Evolutionary conservation across 805 yeast genomes (phyloP).

Genomic region (Starmerella apis): DNA sequence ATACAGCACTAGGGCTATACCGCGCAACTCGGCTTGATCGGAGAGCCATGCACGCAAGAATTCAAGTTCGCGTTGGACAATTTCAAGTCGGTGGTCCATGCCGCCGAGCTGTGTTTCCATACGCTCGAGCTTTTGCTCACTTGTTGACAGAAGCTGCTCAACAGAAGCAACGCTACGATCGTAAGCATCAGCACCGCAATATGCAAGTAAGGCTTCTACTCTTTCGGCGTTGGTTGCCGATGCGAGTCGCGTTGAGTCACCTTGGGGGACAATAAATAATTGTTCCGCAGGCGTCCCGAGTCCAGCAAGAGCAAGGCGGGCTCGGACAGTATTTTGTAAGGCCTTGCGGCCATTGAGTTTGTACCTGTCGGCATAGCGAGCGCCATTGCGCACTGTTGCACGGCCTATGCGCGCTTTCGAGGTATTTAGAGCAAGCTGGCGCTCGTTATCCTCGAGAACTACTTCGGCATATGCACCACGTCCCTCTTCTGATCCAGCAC

Average conservation of each 20-base stretch:
- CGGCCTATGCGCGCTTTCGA: slow-evolving; percentile 68
- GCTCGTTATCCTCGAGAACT: slow-evolving; percentile 68
- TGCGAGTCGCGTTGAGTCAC: slow-evolving; percentile 76
- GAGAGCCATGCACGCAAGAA: slow-evolving; percentile 62
- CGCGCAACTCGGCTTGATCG: slow-evolving; percentile 56
- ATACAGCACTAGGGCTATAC: slow-evolving; percentile 61
- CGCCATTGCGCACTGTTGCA: slow-evolving; percentile 83
- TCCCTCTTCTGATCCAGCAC: slow-evolving; percentile 34
- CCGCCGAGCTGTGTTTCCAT: slow-evolving; percentile 63
- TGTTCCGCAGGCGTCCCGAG: slow-evolving; percentile 82
- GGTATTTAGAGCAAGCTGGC: slow-evolving; percentile 59
- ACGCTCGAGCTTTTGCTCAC: slow-evolving; percentile 56
- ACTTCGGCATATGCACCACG: slow-evolving; percentile 71
- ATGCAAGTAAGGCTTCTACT: slow-evolving; percentile 69
- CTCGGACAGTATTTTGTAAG: slow-evolving; percentile 69
- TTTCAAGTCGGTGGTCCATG: slow-evolving; percentile 60
- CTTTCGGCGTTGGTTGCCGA: slow-evolving; percentile 82
- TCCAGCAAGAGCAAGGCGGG: slow-evolving; percentile 76
- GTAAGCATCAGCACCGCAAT: slow-evolving; percentile 89
- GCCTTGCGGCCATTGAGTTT: slow-evolving; percentile 71
- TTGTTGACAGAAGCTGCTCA: slow-evolving; percentile 59
- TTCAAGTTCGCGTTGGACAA: slow-evolving; percentile 67
- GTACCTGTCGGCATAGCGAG: slow-evolving; percentile 41
- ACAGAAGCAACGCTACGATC: slow-evolving; percentile 74
- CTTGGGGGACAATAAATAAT: slow-evolving; percentile 95